Base-by-base conservation (phyloP, 495 filamentous ascomycete genomes). In the Penicillium verhagenii region DNA sequence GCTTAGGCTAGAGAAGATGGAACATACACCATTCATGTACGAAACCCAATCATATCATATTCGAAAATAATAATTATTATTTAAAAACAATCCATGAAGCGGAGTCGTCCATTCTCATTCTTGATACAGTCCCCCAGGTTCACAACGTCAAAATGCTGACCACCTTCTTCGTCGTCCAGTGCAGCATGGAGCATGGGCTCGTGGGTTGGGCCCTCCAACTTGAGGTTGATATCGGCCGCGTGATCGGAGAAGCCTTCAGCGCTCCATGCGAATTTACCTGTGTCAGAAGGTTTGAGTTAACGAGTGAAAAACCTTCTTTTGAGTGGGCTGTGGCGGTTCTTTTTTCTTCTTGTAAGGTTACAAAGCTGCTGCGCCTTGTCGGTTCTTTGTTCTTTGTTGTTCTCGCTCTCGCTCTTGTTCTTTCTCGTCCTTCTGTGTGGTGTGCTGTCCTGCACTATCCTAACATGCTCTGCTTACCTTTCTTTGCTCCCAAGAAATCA, bases 41-140 rank as follows among this genome's bases (percentile, higher is more conserved):
- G n/a, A n/a, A n/a, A n/a, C n/a, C 19, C 18, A 47, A 16, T 25
- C 25, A 7, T 18, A 47, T 19, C n/a, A n/a, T n/a, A n/a, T n/a
- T n/a, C n/a, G n/a, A n/a, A n/a, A n/a, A n/a, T n/a, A n/a, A n/a
- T n/a, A n/a, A n/a, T n/a, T n/a, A n/a, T n/a, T n/a, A 40, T 7
- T 40, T 65, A 67, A 49, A 67, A 65, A 54, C 65, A 67, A 33
- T 60, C 56, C 65, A 67, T 67, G 54, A 48, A 67, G 3, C 45
- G 49, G 47, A 65, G 47, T 28, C 48, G 48, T 7, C 65, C 65
- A 55, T 67, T 57, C 37, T 65, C 65, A n/a, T 67, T 67, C 52
- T 65, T 67, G 49, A 67, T 67, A 38, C 65, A 67, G 13, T 49
- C 35, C 9, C 46, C 62, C 53, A 67, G 37, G 26, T 67, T 67